phyloP scores from a whole-genome alignment of 139 green algal species.

The Monoraphidium neglectum region DNA sequence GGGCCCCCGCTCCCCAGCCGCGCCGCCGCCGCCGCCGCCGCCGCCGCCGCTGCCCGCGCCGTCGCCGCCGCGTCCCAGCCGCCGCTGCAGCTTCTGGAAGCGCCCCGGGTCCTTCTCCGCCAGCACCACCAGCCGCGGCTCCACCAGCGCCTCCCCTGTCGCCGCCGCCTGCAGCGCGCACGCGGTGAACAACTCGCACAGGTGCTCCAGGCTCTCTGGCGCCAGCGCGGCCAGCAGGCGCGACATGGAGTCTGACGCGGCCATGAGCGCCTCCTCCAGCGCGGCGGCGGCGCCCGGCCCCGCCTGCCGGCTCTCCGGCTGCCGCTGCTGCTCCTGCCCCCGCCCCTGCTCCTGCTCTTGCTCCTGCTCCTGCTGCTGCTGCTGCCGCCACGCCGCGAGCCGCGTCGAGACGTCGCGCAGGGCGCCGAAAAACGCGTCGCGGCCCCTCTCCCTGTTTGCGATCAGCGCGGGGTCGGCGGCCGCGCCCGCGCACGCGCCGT shows the following conservation, averaged over 20 bases:
- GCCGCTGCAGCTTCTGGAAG: constrained; percentile 31
- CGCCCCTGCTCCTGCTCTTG: no score
- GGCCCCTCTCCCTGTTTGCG: constrained; percentile 10
- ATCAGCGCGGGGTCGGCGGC: not conserved
- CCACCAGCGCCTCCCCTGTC: constrained; percentile 11
- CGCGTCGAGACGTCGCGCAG: not conserved
- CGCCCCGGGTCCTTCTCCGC: constrained; percentile 14
- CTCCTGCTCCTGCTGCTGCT: no score
- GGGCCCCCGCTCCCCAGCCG: no score
- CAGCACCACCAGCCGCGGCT: constrained; percentile 22
- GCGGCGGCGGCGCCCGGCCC: constrained; percentile 3
- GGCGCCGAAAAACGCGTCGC: constrained; percentile 22
- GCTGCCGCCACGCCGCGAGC: no score
- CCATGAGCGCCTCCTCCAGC: constrained; percentile 12
- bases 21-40: no score
- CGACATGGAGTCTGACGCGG: not conserved
- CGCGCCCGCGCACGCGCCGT: not conserved
- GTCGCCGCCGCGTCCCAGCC: not conserved
- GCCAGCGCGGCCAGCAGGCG: constrained; percentile 25
- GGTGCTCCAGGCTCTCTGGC: constrained; percentile 8
- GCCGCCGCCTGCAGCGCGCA: constrained; percentile 27
- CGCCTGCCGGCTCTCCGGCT: not conserved
- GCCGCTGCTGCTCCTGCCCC: no score
- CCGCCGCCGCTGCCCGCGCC: no score
- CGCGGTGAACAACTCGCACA: constrained; percentile 23